phyloP scores from a whole-genome alignment of 23 red algal species.

The Gracilaria vermiculophylla region DNA sequence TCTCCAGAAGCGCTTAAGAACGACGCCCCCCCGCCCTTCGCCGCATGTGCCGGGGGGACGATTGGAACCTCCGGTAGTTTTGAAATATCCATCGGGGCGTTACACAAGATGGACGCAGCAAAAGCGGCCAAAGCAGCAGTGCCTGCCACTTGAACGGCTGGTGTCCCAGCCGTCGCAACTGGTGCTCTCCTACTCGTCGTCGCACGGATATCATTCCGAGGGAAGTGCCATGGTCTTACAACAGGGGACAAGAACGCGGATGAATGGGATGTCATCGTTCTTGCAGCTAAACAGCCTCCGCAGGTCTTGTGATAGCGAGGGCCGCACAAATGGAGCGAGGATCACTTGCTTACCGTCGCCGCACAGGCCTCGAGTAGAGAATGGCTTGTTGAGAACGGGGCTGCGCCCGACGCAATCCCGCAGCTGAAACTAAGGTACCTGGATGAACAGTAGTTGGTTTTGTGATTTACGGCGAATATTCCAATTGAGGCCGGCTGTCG shows the following conservation, averaged over 20 bases:
- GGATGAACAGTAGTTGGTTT: too few species aligned
- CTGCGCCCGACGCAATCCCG: too few species aligned
- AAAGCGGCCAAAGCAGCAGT: conserved; percentile 14
- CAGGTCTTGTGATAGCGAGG: neutral
- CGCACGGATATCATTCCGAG: neutral
- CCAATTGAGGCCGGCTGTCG: too few species aligned
- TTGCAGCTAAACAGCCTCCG: neutral
- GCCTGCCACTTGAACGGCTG: neutral
- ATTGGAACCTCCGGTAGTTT: conserved; percentile 2
- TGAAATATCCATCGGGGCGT: neutral
- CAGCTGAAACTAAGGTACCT: too few species aligned
- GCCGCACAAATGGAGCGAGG: neutral
- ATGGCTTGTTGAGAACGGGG: too few species aligned
- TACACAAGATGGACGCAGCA: neutral
- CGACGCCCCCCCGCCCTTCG: conserved; percentile 46
- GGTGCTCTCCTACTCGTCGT: too few species aligned
- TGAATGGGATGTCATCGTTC: neutral
- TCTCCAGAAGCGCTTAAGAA: conserved; percentile 58
- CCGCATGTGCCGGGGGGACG: conserved; percentile 56
- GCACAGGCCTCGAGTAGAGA: too few species aligned
- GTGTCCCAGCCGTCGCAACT: neutral
- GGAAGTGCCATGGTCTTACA: neutral
- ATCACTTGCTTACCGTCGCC: neutral
- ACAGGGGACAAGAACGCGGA: neutral
- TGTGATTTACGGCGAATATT: too few species aligned